Conservation (phyloP, 306 rosid species). For the Malus orientalis region DNA sequence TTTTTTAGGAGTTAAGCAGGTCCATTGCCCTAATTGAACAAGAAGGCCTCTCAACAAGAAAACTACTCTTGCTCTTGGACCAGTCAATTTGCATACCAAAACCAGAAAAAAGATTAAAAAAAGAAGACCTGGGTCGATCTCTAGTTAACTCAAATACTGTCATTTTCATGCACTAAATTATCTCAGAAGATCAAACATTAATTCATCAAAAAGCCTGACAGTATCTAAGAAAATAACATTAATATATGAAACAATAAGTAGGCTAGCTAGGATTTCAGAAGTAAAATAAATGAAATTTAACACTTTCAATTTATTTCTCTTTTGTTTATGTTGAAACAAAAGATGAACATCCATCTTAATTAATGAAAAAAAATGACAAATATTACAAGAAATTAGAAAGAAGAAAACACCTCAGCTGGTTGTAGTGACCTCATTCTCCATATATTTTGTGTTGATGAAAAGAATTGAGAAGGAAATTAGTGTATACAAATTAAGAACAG, state of each 20-base stretch:
- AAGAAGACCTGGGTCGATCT: neutral
- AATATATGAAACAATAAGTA: neutral
- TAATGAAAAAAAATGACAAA: neutral
- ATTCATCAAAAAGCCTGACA: neutral
- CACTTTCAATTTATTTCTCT: neutral
- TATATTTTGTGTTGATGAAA: neutral
- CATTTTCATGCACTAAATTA: neutral
- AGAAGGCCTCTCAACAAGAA: neutral
- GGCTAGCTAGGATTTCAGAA: neutral
- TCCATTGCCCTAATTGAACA: slow-evolving; percentile 8
- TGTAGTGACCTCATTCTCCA: neutral
- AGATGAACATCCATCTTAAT: too few species aligned
- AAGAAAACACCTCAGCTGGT: neutral
- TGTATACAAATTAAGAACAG: too few species aligned
- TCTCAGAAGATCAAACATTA: neutral
- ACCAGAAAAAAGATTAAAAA: neutral
- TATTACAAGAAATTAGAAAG: neutral
- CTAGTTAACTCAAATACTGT: neutral
- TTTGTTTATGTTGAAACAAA: neutral
- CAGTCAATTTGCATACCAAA: neutral
- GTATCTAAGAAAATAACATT: neutral
- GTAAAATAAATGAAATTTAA: neutral
- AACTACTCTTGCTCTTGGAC: neutral
- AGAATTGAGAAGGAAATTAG: neutral
- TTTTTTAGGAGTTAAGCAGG: neutral